Evolutionary conservation across 2,329 filamentous ascomycete species (phyloP).

Genomic region (Hymenoscyphus linearis): DNA sequence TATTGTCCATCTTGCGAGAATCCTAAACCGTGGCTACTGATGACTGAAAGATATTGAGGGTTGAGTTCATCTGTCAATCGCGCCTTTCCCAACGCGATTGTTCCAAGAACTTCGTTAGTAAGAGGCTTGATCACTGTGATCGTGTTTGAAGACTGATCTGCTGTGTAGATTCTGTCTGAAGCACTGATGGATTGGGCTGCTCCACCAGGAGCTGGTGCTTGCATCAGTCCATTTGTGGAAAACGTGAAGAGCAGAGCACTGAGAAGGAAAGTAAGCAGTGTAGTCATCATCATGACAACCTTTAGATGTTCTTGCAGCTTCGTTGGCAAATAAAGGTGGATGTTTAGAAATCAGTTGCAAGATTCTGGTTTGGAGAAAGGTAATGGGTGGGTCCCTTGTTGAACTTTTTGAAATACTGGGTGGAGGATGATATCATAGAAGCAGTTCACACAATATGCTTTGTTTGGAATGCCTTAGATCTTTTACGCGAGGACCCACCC

Average conservation of each 20-base stretch:
- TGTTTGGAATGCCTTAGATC: too few species aligned
- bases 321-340: not conserved
- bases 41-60: constrained; percentile 5
- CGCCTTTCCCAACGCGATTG: constrained; percentile 4
- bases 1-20: constrained; percentile 7
- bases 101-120: constrained; percentile 6
- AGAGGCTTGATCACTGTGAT: constrained; percentile 8
- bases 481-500: too few species aligned
- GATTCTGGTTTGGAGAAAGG: too few species aligned
- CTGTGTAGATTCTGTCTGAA: constrained; percentile 6
- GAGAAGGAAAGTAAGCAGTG: not conserved
- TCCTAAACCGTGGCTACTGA: constrained; percentile 7
- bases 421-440: too few species aligned
- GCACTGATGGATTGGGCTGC: constrained; percentile 2
- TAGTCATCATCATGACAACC: not conserved
- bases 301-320: not conserved
- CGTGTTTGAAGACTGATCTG: constrained; percentile 7
- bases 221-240: not conserved
- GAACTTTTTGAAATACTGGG: too few species aligned
- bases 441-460: too few species aligned
- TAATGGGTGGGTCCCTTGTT: too few species aligned
- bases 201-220: constrained; percentile 6
- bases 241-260: not conserved
- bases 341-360: not conserved
- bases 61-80: constrained; percentile 4